phyloP scores from a whole-genome alignment of 2,329 filamentous ascomycete species.

The Lasiodiplodia hormozganensis region DNA sequence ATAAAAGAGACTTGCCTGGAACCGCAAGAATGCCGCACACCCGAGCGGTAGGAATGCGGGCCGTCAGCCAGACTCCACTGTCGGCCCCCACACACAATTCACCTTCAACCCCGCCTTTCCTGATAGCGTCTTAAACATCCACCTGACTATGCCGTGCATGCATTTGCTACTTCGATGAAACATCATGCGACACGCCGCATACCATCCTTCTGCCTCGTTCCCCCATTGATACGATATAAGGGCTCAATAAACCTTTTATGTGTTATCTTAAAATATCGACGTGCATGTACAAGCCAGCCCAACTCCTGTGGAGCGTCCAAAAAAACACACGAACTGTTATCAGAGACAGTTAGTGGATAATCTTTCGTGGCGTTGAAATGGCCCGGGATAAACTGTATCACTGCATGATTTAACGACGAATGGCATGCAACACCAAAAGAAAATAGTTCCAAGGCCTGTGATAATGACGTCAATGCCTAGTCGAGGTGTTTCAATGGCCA shows the following conservation, averaged over 20 bases:
- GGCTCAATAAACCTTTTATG: conserved; percentile 48
- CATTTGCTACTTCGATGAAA: conserved; percentile 39
- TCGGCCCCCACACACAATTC: neutral
- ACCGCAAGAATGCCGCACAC: neutral
- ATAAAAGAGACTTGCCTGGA: neutral
- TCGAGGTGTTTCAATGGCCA: conserved; percentile 40
- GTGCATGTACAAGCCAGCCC: conserved; percentile 39
- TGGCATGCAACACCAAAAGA: conserved; percentile 88
- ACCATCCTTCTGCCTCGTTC: conserved; percentile 39
- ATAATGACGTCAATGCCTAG: conserved; percentile 46
- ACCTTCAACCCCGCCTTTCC: neutral
- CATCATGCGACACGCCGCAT: conserved; percentile 36
- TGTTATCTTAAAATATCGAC: conserved; percentile 53
- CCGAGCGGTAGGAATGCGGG: neutral
- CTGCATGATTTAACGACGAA: conserved; percentile 81
- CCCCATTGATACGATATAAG: conserved; percentile 34
- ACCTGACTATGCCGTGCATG: conserved; percentile 37
- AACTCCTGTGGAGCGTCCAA: conserved; percentile 43
- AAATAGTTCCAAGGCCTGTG: conserved; percentile 72
- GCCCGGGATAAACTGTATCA: conserved; percentile 46
- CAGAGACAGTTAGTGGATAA: conserved; percentile 43
- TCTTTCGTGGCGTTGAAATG: conserved; percentile 43
- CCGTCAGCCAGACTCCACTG: neutral
- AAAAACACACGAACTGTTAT: conserved; percentile 43
- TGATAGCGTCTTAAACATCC: neutral